phyloP scores from a whole-genome alignment of 176 grass and related monocot genomes.

The Eleusine coracana region DNA sequence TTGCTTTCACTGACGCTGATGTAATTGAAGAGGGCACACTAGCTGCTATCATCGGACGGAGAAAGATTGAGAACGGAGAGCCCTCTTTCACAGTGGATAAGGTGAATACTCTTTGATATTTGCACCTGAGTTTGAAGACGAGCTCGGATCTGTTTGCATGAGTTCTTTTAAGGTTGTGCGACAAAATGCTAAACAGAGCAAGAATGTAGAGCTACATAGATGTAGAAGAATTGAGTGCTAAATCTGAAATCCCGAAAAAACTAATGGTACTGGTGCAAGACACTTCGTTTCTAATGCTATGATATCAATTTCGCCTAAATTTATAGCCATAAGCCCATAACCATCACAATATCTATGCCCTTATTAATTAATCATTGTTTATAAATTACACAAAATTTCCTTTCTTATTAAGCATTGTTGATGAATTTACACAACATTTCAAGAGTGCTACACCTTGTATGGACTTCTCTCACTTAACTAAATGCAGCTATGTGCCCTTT shows the following conservation, averaged over 20 bases:
- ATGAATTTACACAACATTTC: neutral
- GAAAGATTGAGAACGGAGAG: constrained; percentile 59
- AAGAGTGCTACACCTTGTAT: neutral
- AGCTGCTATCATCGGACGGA: constrained; percentile 66
- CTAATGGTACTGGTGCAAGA: too few relatives aligned
- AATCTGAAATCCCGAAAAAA: too few relatives aligned
- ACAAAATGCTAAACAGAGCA: too few relatives aligned
- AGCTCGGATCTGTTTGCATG: too few relatives aligned
- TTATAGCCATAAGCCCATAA: neutral
- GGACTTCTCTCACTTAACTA: neutral
- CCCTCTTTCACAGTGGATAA: constrained; percentile 81
- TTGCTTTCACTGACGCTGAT: constrained; percentile 92
- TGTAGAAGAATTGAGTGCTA: too few relatives aligned
- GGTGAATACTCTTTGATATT: constrained; percentile 38
- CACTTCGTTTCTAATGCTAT: too few relatives aligned
- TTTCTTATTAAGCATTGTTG: neutral
- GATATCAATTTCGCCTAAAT: neutral
- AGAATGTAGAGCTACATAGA: too few relatives aligned
- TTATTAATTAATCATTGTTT: neutral
- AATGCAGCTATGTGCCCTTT: neutral
- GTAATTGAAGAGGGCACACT: constrained; percentile 75
- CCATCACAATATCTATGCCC: neutral
- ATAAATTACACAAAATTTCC: neutral
- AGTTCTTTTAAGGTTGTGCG: too few relatives aligned
- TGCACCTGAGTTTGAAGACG: neutral